Conservation (phyloP, 1,139 yeast species). For the Diutina ranongensis region DNA sequence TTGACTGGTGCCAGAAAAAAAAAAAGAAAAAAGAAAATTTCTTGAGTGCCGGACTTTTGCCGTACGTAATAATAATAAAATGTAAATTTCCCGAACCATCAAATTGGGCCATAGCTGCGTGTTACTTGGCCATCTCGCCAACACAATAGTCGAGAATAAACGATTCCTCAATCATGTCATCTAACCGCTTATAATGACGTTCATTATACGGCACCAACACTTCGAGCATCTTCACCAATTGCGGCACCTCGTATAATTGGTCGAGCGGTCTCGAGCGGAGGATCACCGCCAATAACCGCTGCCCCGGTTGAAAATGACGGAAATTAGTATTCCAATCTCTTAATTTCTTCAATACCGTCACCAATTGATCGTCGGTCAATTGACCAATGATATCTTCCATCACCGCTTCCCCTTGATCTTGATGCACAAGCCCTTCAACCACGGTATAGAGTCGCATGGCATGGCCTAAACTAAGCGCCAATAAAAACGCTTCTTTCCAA, state of each 20-base stretch:
- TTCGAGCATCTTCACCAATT: constrained; percentile 58
- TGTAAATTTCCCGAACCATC: too few relatives aligned
- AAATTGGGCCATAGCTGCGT: too few relatives aligned
- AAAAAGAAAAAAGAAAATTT: too few relatives aligned
- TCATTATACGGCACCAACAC: constrained; percentile 75
- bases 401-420: constrained; percentile 29
- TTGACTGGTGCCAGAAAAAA: too few relatives aligned
- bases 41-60: too few relatives aligned
- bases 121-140: constrained; percentile 44
- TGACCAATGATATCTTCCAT: constrained; percentile 48
- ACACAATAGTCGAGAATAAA: constrained; percentile 77
- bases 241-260: constrained; percentile 51
- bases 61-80: too few relatives aligned
- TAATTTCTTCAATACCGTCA: constrained; percentile 53
- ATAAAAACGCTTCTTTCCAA: constrained; percentile 80
- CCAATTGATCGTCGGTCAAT: constrained; percentile 50
- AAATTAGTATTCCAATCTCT: constrained; percentile 95
- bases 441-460: constrained; percentile 76
- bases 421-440: constrained; percentile 35
- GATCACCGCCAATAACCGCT: constrained; percentile 57
- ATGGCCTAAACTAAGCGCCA: constrained; percentile 78
- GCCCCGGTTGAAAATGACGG: constrained; percentile 69
- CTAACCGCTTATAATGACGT: constrained; percentile 69
- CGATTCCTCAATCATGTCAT: constrained; percentile 74
- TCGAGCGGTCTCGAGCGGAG: constrained; percentile 18